Evolutionary conservation across 345 rosid genomes (phyloP).

Genomic region (Salix arbutifolia): DNA sequence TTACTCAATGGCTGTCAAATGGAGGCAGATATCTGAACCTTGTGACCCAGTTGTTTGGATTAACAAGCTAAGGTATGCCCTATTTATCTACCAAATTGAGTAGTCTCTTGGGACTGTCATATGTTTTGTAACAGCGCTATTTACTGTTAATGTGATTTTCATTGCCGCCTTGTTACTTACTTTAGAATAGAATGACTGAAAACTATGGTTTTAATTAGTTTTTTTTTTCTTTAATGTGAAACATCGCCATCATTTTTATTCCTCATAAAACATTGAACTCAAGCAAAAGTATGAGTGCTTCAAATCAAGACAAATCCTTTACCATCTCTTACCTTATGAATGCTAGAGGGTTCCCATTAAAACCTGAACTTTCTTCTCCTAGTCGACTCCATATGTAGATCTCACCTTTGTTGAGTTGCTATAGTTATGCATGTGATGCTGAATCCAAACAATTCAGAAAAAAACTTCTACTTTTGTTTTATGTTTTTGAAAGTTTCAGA

Average conservation of each 20-base stretch:
- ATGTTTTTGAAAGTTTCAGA: not conserved
- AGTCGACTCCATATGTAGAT: no score
- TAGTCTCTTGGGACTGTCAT: no score
- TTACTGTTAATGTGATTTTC: no score
- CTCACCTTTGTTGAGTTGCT: not conserved
- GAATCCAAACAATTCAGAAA: not conserved
- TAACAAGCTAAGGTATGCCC: conserved; percentile 69
- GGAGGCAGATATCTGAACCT: conserved; percentile 99
- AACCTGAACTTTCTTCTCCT: no score
- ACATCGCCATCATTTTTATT: not conserved
- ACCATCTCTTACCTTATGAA: no score
- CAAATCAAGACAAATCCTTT: no score
- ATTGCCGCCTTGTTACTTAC: not conserved
- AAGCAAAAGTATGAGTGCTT: no score
- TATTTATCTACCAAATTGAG: not conserved
- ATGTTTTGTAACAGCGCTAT: no score
- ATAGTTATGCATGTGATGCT: not conserved
- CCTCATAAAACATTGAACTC: no score
- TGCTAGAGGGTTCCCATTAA: no score
- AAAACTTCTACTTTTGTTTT: not conserved
- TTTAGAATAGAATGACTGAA: not conserved
- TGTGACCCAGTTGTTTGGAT: conserved; percentile 99
- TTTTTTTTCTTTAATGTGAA: not conserved
- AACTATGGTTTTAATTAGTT: not conserved
- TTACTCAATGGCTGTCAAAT: conserved; percentile 75